Evolutionary conservation across 352 stramenopile species (phyloP).

Genomic region (Phytophthora pseudosyringae): DNA sequence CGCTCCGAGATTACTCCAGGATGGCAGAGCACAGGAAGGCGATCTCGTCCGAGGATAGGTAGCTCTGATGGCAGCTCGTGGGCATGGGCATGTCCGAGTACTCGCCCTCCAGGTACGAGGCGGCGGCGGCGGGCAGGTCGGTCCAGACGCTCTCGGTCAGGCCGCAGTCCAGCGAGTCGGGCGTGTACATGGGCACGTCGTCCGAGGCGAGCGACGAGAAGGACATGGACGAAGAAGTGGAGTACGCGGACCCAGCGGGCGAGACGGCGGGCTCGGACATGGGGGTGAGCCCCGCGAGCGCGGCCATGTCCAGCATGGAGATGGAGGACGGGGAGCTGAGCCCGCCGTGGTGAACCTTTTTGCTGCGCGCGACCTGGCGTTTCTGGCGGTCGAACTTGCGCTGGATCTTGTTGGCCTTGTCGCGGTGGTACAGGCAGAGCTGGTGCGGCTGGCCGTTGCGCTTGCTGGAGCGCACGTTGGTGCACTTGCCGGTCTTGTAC

Average conservation of each 20-base stretch:
- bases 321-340: constrained; percentile 32
- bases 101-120: constrained; percentile 28
- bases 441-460: constrained; percentile 88
- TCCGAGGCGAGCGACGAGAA: constrained; percentile 41
- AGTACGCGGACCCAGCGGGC: constrained; percentile 30
- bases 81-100: constrained; percentile 30
- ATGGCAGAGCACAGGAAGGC: constrained; percentile 88
- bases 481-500: constrained; percentile 91
- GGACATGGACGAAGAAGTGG: constrained; percentile 34
- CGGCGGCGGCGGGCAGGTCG: constrained; percentile 44
- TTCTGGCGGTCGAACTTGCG: constrained; percentile 91
- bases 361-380: constrained; percentile 69
- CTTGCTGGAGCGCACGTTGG: constrained; percentile 81
- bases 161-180: constrained; percentile 61
- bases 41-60: constrained; percentile 84
- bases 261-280: constrained; percentile 29
- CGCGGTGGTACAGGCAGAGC: constrained; percentile 87
- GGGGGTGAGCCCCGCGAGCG: constrained; percentile 30
- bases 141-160: constrained; percentile 67
- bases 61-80: constrained; percentile 43
- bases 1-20: constrained; percentile 52
- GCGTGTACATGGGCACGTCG: constrained; percentile 67
- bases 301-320: constrained; percentile 44
- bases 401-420: constrained; percentile 92
- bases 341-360: constrained; percentile 38